Percentiles rank a stretch among this genome's conserved stretches.
These are phyloP conservation scores for Erythrobasidium hasegawianum DNA, from an alignment of 1,284 basidiomycete genomes.

Conservation along the genomic window DNA sequence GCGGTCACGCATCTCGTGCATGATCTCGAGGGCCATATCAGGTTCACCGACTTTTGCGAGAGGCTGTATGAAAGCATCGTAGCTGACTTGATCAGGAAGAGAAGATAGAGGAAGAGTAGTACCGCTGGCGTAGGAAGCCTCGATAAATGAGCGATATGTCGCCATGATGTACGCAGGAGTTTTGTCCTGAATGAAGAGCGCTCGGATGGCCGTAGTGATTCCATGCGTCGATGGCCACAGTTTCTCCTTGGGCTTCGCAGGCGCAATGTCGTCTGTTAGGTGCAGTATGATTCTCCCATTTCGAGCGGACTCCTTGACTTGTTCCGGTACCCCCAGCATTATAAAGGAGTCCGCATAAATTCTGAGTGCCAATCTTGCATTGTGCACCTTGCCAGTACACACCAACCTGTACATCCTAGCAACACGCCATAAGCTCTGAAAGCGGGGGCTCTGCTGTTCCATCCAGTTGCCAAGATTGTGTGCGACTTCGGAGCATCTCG, in stretches of 20 bases:
- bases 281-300: neutral
- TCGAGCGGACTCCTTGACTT: neutral
- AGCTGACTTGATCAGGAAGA: constrained; percentile 19
- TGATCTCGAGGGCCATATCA: neutral
- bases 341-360: constrained; percentile 8
- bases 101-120: neutral
- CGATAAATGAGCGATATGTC: constrained; percentile 19
- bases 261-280: neutral
- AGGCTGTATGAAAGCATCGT: constrained; percentile 7
- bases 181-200: constrained; percentile 3
- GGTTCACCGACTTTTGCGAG: neutral
- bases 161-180: neutral
- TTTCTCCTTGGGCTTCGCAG: neutral
- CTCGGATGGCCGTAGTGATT: constrained; percentile 13
- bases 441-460: constrained; percentile 2
- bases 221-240: constrained; percentile 18
- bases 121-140: neutral
- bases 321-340: constrained; percentile 5
- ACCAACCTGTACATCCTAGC: constrained; percentile 17
- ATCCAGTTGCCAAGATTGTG: constrained; percentile 15
- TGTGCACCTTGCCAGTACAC: neutral
- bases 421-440: constrained; percentile 5
- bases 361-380: constrained; percentile 8
- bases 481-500: neutral
- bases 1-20: constrained; percentile 22